A percentile compares a stretch with the other conserved stretches of the same genome.
Evolutionary conservation across 163 green algal genomes (phyloP).

Genomic region (Trebouxia gelatinosa): DNA sequence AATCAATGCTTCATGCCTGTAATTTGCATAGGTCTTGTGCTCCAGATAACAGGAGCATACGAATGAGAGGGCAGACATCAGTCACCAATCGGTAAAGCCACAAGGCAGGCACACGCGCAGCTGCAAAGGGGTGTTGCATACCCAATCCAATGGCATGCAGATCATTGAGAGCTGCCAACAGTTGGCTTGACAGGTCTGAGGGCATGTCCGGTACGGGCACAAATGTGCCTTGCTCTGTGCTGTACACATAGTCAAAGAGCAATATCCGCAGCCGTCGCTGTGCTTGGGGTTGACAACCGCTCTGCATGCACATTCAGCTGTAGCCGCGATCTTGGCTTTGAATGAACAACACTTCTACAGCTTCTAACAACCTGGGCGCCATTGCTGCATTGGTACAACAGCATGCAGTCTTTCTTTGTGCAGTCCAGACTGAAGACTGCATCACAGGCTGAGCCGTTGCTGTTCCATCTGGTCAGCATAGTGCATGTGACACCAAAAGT

Average conservation of each 20-base stretch:
- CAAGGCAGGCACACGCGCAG: not conserved
- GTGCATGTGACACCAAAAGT: too few species aligned
- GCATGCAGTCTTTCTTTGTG: too few species aligned
- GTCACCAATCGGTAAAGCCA: not conserved
- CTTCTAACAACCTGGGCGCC: too few species aligned
- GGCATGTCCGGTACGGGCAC: constrained; percentile 1
- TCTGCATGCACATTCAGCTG: too few species aligned
- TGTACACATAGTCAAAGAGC: not conserved
- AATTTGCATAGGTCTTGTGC: not conserved
- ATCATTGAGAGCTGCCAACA: not conserved
- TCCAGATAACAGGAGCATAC: not conserved
- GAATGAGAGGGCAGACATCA: not conserved
- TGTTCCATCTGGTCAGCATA: too few species aligned
- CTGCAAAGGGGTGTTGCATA: not conserved
- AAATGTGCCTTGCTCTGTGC: not conserved
- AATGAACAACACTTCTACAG: too few species aligned
- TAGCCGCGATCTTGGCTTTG: too few species aligned
- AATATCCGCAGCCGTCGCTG: not conserved
- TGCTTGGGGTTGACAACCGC: too few species aligned
- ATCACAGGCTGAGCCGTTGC: too few species aligned
- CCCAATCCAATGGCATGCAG: not conserved
- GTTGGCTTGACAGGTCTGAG: not conserved
- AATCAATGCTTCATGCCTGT: not conserved
- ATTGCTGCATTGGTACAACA: too few species aligned
- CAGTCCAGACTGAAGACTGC: too few species aligned